A percentile compares a stretch with the other conserved stretches of the same genome.
Conservation (phyloP, 306 rosid genomes). For the Cicer arietinum region DNA sequence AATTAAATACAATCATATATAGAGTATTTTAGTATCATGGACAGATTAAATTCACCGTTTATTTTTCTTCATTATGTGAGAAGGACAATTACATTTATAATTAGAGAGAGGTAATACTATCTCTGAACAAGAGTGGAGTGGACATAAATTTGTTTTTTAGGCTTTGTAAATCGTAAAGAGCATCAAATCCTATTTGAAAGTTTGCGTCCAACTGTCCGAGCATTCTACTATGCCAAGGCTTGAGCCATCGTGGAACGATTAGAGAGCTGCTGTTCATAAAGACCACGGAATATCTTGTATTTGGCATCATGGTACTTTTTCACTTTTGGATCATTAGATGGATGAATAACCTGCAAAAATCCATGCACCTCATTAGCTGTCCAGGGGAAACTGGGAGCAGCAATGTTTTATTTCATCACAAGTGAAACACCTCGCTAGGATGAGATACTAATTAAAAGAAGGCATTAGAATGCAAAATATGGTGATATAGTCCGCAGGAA, state of each 20-base stretch:
- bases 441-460: neutral
- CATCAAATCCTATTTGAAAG: constrained; percentile 5
- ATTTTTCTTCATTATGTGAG: too few relatives aligned
- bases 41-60: too few relatives aligned
- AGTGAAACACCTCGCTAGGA: neutral
- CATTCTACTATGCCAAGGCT: constrained; percentile 62
- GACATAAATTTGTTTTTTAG: too few relatives aligned
- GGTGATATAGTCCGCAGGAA: neutral
- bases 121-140: too few relatives aligned
- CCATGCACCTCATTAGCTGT: constrained; percentile 23
- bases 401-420: neutral
- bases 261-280: constrained; percentile 82
- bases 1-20: too few relatives aligned
- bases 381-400: constrained; percentile 23
- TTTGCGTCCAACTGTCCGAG: constrained; percentile 28
- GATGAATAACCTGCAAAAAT: constrained; percentile 74
- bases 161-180: neutral
- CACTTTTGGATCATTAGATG: constrained; percentile 85
- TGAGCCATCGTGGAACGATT: constrained; percentile 75
- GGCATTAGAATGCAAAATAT: neutral
- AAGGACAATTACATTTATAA: too few relatives aligned
- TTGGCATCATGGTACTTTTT: constrained; percentile 85
- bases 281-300: constrained; percentile 76
- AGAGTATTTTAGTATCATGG: too few relatives aligned
- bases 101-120: too few relatives aligned